Base-by-base conservation (phyloP, 2,329 filamentous ascomycete genomes). In the Talaromyces sp. region DNA sequence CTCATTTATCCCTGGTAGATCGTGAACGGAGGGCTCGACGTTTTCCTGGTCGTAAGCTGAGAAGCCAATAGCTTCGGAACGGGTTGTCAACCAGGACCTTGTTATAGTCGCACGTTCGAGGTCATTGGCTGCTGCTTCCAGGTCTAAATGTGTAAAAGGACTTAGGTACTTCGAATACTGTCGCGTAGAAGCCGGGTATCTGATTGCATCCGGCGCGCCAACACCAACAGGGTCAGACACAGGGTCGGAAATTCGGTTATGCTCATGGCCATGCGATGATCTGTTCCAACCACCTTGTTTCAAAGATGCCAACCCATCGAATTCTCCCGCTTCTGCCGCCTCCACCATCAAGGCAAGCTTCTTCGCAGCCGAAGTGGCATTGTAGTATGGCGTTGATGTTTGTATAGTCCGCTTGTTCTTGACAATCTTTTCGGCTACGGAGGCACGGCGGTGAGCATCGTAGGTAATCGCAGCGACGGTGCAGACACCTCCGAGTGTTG, bases 351-450 rank as follows among this genome's bases (percentile, higher is more conserved):
- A 65, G 6, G 71, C 69, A 9, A 77, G 64, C 37, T 70, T 66
- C 41, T 62, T 67, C 19, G 73, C 70, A 13, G 73, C 69, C 40
- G 69, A 66, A 21, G 69, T 71, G 48, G 74, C 70, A 73, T 73
- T 67, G 64, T 75, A 76, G 51, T 73, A 73, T 1, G 74, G 73
- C 10, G 73, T 72, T 33, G 73, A 73, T 36, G 73, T 69, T 54
- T 74, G 73, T 8, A 77, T 58, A 41, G 68, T 70, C 50, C 74
- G 69, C 63, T 78, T 78, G 54, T 73, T 77, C 61, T 77, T 72
- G 60, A 78, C 65, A 36, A 77, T 73, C 59, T 70, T 69, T 63
- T 77, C 74, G 37, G 74, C 75, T 22, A 75, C 59, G 22, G 65
- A 66, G 56, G 77, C 69, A 58, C 72, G 68, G 40, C 74, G 72